phyloP scores from a whole-genome alignment of 768 basidiomycete species.

The Hypholoma fasciculare region DNA sequence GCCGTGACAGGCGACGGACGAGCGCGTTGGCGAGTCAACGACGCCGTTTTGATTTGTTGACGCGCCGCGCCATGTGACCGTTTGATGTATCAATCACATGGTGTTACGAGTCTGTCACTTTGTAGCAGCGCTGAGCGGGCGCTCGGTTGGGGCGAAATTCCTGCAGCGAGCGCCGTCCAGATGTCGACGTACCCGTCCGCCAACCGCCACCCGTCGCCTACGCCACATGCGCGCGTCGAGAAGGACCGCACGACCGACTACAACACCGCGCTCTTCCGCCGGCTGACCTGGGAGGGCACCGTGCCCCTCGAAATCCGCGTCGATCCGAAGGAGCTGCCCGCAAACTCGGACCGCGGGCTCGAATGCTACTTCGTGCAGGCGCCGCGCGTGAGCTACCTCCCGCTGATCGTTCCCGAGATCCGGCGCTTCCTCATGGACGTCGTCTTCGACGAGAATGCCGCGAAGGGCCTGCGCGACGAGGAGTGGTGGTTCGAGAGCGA shows the following conservation, averaged over 20 bases:
- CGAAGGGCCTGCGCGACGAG: constrained; percentile 75
- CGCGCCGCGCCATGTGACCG: constrained; percentile 23
- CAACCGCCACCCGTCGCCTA: constrained; percentile 42
- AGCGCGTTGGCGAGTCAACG: constrained; percentile 6
- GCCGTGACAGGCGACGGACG: background rate
- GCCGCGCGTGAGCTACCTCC: constrained; percentile 90
- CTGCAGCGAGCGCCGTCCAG: constrained; percentile 17
- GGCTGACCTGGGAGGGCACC: constrained; percentile 89
- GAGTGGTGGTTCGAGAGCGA: constrained; percentile 99
- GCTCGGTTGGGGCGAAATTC: background rate
- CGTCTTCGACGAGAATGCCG: constrained; percentile 85
- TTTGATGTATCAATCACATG: constrained; percentile 19
- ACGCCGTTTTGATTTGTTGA: constrained; percentile 10
- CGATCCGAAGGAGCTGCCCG: constrained; percentile 86
- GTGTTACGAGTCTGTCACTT: constrained; percentile 12
- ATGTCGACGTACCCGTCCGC: constrained; percentile 55
- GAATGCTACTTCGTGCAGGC: constrained; percentile 92
- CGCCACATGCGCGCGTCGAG: constrained; percentile 24
- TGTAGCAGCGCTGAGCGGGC: constrained; percentile 11
- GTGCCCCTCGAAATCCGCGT: constrained; percentile 89
- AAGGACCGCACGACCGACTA: constrained; percentile 47
- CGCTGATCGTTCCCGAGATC: constrained; percentile 87
- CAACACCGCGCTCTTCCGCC: constrained; percentile 78
- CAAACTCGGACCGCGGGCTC: constrained; percentile 84
- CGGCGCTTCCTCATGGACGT: constrained; percentile 88